Conservation (phyloP, 108 stramenopile genomes). For the Seminavis robusta region DNA sequence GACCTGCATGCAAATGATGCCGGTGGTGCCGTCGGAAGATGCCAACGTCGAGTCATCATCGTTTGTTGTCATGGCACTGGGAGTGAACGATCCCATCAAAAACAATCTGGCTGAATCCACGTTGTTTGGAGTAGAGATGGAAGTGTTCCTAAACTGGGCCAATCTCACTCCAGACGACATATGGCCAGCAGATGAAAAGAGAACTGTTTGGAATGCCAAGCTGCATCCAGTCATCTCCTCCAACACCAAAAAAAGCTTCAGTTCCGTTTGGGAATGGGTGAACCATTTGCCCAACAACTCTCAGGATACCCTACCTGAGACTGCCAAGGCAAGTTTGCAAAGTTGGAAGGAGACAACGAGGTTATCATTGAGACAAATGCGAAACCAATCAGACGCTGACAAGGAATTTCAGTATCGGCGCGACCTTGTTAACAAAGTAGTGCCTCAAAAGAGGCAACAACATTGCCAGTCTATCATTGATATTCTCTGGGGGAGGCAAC, state of each 20-base stretch:
- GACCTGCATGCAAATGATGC: constrained; percentile 50
- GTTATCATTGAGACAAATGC: constrained; percentile 51
- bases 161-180: constrained; percentile 36
- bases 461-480: no score
- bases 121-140: constrained; percentile 49
- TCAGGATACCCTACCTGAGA: constrained; percentile 3
- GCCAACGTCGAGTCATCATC: background rate
- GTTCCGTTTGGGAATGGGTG: constrained; percentile 10
- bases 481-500: no score
- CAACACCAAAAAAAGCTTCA: no score
- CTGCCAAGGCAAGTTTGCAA: constrained; percentile 21
- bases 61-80: constrained; percentile 57
- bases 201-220: constrained; percentile 67
- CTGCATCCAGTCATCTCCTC: constrained; percentile 66
- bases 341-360: constrained; percentile 41
- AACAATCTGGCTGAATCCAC: constrained; percentile 8
- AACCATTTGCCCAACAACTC: constrained; percentile 46
- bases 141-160: constrained; percentile 31
- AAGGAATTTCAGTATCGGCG: constrained; percentile 47
- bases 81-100: constrained; percentile 66
- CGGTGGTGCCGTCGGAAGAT: constrained; percentile 3
- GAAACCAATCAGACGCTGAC: constrained; percentile 42
- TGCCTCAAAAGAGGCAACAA: background rate
- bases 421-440: constrained; percentile 15
- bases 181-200: constrained; percentile 30